Percentiles rank a stretch among this genome's conserved stretches.
Conservation (phyloP, 768 basidiomycete species). For the Lanmaoa pseudosensibilis region DNA sequence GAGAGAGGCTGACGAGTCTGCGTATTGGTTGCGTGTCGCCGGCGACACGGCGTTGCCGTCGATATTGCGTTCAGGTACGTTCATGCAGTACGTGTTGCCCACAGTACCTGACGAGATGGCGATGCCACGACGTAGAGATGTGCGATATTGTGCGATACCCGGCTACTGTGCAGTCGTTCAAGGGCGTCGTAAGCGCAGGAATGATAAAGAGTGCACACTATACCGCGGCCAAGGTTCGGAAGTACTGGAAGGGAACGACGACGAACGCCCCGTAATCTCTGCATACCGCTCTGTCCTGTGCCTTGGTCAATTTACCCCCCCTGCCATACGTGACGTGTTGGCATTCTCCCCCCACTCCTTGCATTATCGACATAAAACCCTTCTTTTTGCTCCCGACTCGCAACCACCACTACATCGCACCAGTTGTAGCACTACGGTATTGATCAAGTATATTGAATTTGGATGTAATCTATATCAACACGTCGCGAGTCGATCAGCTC, state of each 20-base stretch:
- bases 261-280: constrained; percentile 1
- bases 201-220: constrained; percentile 77
- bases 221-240: constrained; percentile 70
- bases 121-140: constrained; percentile 53
- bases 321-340: not conserved
- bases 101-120: not conserved
- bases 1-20: constrained; percentile 65
- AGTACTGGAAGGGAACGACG: constrained; percentile 65
- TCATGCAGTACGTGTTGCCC: not conserved
- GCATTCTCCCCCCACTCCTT: constrained; percentile 13
- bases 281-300: too few relatives aligned
- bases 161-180: constrained; percentile 79
- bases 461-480: constrained; percentile 24
- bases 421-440: constrained; percentile 23
- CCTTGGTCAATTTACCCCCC: not conserved
- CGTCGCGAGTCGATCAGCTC: too few relatives aligned
- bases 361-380: not conserved
- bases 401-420: constrained; percentile 4
- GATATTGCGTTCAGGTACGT: constrained; percentile 56
- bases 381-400: not conserved
- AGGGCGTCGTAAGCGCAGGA: constrained; percentile 85
- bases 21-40: constrained; percentile 74
- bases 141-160: constrained; percentile 75
- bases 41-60: constrained; percentile 56
- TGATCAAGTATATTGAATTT: not conserved